Conservation (phyloP, 331 rosid genomes). For the Stylosanthes scabra region DNA sequence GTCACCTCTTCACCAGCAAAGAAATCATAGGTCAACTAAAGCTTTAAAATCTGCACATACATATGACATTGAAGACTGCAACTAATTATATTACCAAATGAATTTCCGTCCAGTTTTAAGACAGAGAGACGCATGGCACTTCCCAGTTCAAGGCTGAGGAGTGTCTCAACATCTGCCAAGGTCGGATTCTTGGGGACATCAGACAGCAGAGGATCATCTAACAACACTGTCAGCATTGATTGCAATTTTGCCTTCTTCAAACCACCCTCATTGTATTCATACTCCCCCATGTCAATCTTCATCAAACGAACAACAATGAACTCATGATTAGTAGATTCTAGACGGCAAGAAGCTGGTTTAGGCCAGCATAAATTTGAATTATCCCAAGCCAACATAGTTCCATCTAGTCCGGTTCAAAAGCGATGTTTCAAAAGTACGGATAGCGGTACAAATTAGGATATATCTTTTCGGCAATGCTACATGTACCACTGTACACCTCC, state of each 20-base stretch:
- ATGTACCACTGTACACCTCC: too few species aligned
- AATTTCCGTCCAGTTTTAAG: slow-evolving; percentile 66
- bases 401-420: background rate
- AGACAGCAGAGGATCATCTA: slow-evolving; percentile 73
- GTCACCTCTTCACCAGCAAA: slow-evolving; percentile 58
- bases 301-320: slow-evolving; percentile 13
- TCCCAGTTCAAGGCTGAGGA: slow-evolving; percentile 81
- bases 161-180: slow-evolving; percentile 75
- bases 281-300: background rate
- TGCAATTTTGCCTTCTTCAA: slow-evolving; percentile 68
- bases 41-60: background rate
- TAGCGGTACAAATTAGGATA: background rate
- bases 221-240: slow-evolving; percentile 62
- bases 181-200: slow-evolving; percentile 80
- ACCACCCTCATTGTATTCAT: slow-evolving; percentile 53
- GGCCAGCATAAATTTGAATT: background rate
- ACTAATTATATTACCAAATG: slow-evolving; percentile 41
- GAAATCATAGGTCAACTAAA: slow-evolving; percentile 24
- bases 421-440: background rate
- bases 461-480: too few species aligned
- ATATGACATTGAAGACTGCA: background rate
- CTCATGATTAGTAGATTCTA: background rate
- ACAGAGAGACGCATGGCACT: slow-evolving; percentile 87
- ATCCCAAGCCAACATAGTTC: background rate
- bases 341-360: background rate